Evolutionary conservation across 2,329 filamentous ascomycete genomes (phyloP), one percentile per base, ranked within the genome.

Genomic region (Phialophora chinensis): DNA sequence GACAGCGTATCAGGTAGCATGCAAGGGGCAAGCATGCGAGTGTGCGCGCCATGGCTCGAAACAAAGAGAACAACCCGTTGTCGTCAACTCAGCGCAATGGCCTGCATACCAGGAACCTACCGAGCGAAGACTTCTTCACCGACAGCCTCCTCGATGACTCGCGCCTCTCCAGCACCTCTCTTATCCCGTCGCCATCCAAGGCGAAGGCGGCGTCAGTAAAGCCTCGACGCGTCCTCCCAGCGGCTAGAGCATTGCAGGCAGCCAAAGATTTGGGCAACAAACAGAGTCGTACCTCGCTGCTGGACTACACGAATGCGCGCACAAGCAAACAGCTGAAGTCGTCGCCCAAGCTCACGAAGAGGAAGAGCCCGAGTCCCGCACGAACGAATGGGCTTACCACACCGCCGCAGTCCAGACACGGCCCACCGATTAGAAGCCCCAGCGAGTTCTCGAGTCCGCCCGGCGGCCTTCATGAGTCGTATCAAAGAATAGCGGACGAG

Each of bases 401-500:
- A 23, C 72, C 72, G 44, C 72, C 69, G 20, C 69, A 67, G 47
- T 68, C 70, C 33, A 60, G 66, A 54, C 27, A 69, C 53, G 68
- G 63, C 12, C 62, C 66, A 6, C 31, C 59, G 3, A 20, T 72
- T 31, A 71, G 70, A 25, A 80, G 77, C 11, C 77, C 78, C 1
- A 72, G 75, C 14, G 71, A 74, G 47, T 67, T 71, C 20, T 77
- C 77, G 4, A 80, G 77, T 50, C 78, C 80, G 1, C 70, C 71
- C 1, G 73, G 73, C 31, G 80, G 78, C 58, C 66, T 79, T 8
- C 72, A 72, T 11, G 79, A 82, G 55, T 72, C 74, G 4, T 82
- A 82, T 66, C 73, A 73, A 57, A 74, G 74, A 66, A 80, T 80
- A 61, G 74, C 78, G 20, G 77, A 79, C 52, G 78, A 76, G 44